Evolutionary conservation across 495 filamentous ascomycete species (phyloP).

Genomic region (Extremus antarcticus): DNA sequence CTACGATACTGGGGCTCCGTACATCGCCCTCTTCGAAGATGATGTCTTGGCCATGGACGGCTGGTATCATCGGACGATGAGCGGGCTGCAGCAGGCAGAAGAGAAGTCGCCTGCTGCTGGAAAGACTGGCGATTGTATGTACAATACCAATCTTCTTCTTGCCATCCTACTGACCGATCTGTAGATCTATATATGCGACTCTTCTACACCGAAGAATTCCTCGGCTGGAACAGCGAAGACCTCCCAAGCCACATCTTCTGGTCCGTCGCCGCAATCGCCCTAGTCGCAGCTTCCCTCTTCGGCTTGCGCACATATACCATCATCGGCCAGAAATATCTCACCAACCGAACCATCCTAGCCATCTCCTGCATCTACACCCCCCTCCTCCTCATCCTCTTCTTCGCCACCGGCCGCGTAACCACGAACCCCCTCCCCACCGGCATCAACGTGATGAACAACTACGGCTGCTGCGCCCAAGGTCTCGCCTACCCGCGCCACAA

Average conservation of each 20-base stretch:
- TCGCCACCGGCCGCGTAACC: constrained; percentile 31
- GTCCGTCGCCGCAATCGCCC: constrained; percentile 23
- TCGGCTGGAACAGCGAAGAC: constrained; percentile 46
- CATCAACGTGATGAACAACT: constrained; percentile 39
- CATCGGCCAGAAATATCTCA: constrained; percentile 3
- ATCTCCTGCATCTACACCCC: constrained; percentile 20
- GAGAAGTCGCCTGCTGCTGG: constrained; percentile 3
- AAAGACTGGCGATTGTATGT: background rate
- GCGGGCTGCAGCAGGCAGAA: constrained; percentile 33
- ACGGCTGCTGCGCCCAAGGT: constrained; percentile 41
- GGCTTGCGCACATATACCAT: constrained; percentile 14
- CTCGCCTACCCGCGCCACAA: constrained; percentile 34
- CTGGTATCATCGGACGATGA: constrained; percentile 39
- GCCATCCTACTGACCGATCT: background rate
- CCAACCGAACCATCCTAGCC: constrained; percentile 13
- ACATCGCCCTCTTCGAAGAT: constrained; percentile 46
- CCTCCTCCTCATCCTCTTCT: constrained; percentile 30
- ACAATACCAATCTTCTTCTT: background rate
- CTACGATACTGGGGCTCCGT: constrained; percentile 34
- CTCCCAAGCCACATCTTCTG: constrained; percentile 35
- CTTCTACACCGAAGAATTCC: constrained; percentile 46
- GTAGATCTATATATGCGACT: constrained; percentile 43
- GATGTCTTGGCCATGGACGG: constrained; percentile 41
- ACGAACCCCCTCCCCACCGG: constrained; percentile 30
- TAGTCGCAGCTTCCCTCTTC: constrained; percentile 16